Evolutionary conservation across 1,284 basidiomycete species (phyloP), one percentile per base, ranked within the genome.

Genomic region (Agaricales sp.): DNA sequence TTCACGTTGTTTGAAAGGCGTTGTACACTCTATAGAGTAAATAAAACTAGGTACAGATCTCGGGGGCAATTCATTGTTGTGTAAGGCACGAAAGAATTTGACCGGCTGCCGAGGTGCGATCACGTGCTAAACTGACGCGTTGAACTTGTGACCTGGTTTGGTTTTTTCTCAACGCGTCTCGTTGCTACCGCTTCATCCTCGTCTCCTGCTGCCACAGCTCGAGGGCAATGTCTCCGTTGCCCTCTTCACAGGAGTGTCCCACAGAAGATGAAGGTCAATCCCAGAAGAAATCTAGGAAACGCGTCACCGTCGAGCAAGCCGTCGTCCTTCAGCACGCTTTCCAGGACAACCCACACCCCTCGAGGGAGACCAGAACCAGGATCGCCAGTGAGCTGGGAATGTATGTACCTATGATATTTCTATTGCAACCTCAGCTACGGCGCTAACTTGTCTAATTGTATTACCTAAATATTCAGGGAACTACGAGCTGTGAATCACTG

Each of bases 321-420:
- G 54, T 60, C 20, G 65, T 63, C 37, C 65, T 75, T 35, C 61
- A 71, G 16, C 54, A 59, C 2, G 47, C 68, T 3, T 75, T 71
- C 53, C 61, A 67, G 14, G 47, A 56, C 3, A 66, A 66, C 16
- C 64, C 64, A 1, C 74, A 75, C 50, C 73, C 73, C 13, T 62
- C 68, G 12, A 65, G 68, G 52, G 67, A 67, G 20, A 68, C 73
- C 46, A 71, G 73, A 26, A 63, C 62, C 20, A 53, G 56, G 2
- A 64, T 75, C 46, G 70, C 74, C 6, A 56, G 57, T 14, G 64
- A 73, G 51, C 62, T 68, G 26, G 67, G 62, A 52, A 65, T 75
- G 73, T 74, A 50, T 12, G 30, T 11, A 24, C 11, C 24, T 37
- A 16, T 23, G n/a, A 35, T 11, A n/a, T 35, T 8, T 35, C 11